Evolutionary conservation across 2,329 filamentous ascomycete species (phyloP).

Genomic region (Pseudogymnoascus sp.): DNA sequence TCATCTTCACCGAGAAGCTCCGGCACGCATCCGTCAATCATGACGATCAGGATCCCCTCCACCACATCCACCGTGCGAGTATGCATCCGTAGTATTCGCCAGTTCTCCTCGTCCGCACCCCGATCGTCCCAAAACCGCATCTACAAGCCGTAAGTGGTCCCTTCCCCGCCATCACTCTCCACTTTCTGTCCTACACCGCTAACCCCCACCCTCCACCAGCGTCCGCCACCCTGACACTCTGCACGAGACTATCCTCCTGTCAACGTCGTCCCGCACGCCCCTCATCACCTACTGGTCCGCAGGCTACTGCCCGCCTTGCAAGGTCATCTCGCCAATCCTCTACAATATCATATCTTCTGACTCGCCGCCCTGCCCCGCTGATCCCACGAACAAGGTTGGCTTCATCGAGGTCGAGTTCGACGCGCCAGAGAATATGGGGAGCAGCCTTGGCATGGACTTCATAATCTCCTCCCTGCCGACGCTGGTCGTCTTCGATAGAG

Average conservation of each 20-base stretch:
- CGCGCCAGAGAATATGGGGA: conserved; percentile 47
- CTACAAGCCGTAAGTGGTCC: conserved; percentile 33
- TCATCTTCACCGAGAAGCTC: neutral
- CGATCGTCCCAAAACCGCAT: conserved; percentile 34
- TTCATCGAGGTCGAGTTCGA: conserved; percentile 51
- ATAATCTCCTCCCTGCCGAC: conserved; percentile 54
- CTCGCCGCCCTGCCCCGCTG: conserved; percentile 24
- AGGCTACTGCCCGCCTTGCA: conserved; percentile 50
- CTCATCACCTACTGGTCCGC: conserved; percentile 56
- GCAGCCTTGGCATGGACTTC: conserved; percentile 44
- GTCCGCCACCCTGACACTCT: conserved; percentile 49
- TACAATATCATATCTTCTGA: conserved; percentile 38
- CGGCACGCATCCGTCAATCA: neutral
- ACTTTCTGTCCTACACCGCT: conserved; percentile 7
- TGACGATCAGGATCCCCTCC: conserved; percentile 3
- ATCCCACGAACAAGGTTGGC: conserved; percentile 31
- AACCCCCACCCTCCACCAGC: conserved; percentile 30
- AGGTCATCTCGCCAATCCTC: conserved; percentile 42
- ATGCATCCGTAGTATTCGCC: neutral
- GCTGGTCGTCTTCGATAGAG: conserved; percentile 49
- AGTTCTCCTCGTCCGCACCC: conserved; percentile 10
- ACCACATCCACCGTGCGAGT: neutral
- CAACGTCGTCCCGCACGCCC: conserved; percentile 45
- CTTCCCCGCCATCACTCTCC: conserved; percentile 10
- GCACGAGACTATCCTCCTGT: conserved; percentile 48